phyloP scores from a whole-genome alignment of 331 rosid species.

The Acacia concinna region DNA sequence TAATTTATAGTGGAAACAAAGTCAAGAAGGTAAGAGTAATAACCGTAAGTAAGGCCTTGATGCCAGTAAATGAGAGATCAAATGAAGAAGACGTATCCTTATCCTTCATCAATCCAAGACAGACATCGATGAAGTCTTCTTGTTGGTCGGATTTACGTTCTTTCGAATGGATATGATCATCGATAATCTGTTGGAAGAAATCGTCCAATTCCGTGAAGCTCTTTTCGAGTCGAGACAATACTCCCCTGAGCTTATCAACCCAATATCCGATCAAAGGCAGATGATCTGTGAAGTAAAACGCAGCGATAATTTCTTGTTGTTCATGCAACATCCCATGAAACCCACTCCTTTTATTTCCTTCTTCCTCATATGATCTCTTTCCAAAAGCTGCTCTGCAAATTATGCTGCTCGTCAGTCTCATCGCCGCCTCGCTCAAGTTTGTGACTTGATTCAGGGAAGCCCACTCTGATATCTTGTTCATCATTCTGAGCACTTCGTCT shows the following conservation, averaged over 20 bases:
- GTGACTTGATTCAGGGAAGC: neutral
- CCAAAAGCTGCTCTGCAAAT: constrained; percentile 21
- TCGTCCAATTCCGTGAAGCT: constrained; percentile 5
- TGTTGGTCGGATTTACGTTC: neutral
- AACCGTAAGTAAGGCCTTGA: constrained; percentile 27
- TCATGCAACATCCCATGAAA: constrained; percentile 28
- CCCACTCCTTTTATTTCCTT: constrained; percentile 17
- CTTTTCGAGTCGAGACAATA: constrained; percentile 21
- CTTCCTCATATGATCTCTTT: constrained; percentile 26
- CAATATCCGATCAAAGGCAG: constrained; percentile 33
- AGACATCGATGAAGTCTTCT: constrained; percentile 33
- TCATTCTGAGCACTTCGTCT: constrained; percentile 1
- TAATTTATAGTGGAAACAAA: no score
- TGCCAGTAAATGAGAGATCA: constrained; percentile 17
- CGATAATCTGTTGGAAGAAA: constrained; percentile 35
- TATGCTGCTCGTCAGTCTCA: neutral
- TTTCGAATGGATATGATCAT: constrained; percentile 29
- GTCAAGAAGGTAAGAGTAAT: neutral
- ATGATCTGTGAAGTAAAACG: constrained; percentile 28
- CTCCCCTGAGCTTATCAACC: constrained; percentile 33
- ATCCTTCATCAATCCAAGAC: constrained; percentile 27
- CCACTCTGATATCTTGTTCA: neutral
- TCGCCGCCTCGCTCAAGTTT: neutral
- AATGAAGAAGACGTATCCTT: neutral
- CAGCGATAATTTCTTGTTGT: neutral